Base-by-base conservation (phyloP, 108 stramenopile species). In the Skeletonema marinoi region DNA sequence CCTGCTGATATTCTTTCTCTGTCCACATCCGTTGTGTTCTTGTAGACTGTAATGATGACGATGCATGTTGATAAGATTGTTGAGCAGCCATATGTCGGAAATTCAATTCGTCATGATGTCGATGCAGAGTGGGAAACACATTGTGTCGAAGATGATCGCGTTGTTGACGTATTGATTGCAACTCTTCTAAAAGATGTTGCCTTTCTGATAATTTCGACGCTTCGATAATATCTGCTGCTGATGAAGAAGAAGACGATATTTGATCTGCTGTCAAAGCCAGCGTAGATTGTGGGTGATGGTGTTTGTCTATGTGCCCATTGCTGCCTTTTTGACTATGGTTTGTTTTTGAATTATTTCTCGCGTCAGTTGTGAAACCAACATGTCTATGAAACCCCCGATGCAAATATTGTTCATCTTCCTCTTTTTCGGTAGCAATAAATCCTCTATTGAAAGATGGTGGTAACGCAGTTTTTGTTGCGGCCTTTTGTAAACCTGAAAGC, bases 371-470 rank as follows among this genome's bases (percentile, higher is more conserved):
- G n/a, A 81, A 81, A 1, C 65, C 80, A 13, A 81, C 80, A 65
- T 68, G 73, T 44, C 68, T 38, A 11, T 69, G 68, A 62, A 81
- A 81, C 11, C 75, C 74, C 80, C 80, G 75, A 19, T 81, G 80
- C 5, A 25, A 51, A 29, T 30, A 74, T 64, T 36, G 60, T n/a
- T 62, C 68, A 21, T 74, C 65, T 8, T 75, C 80, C 32, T 80
- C 71, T 60, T 30, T 46, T 54, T 77, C 68, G 17, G 54, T 33
- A 3, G 31, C 33, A 16, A 66, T 31, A 13, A 69, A 32, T 21
- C 72, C 67, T 5, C 48, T 50, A 7, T 74, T 54, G 9, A 81
- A 8, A 7, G 54, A 56, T 56, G 54, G 2, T 25, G 21, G 54
- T 30, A 75, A 30, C 8, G 70, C 74, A 25, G 80, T 81, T 71